phyloP scores from a whole-genome alignment of 116 monocot species.

The Cymodocea nodosa region DNA sequence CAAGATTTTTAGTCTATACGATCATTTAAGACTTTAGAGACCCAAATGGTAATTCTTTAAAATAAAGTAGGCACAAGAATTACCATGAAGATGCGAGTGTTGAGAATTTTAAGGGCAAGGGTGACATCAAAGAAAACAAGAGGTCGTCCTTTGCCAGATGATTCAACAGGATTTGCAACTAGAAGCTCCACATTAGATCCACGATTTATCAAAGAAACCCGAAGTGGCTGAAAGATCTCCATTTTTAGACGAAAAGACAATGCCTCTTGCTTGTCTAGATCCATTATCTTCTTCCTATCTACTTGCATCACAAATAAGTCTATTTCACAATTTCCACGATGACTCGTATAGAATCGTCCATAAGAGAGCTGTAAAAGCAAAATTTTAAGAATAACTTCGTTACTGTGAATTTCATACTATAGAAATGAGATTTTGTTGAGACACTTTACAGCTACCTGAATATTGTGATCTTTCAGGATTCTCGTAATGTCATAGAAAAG shows the following conservation, averaged over 20 bases:
- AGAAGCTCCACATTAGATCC: constrained; percentile 77
- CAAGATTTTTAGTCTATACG: neutral
- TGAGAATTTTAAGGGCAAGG: constrained; percentile 58
- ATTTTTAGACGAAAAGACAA: constrained; percentile 43
- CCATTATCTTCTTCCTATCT: constrained; percentile 50
- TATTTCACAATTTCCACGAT: constrained; percentile 37
- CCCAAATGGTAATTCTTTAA: neutral
- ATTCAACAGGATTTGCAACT: constrained; percentile 82
- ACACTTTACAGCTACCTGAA: constrained; percentile 43
- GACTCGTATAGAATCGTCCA: constrained; percentile 48
- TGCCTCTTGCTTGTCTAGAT: constrained; percentile 36
- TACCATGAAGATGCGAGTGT: constrained; percentile 64
- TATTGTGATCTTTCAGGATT: constrained; percentile 77
- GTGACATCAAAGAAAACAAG: constrained; percentile 87
- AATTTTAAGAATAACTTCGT: neutral
- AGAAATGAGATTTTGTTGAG: neutral
- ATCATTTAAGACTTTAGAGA: neutral
- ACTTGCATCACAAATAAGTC: constrained; percentile 81
- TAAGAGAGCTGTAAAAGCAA: constrained; percentile 50
- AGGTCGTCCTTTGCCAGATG: constrained; percentile 63
- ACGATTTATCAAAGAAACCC: constrained; percentile 50
- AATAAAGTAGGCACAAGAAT: neutral
- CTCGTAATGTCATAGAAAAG: constrained; percentile 85
- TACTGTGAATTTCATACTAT: neutral
- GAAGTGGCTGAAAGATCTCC: constrained; percentile 56